Percentiles rank a stretch among this genome's conserved stretches.
These are phyloP conservation scores for Eucalyptus pauciflora DNA, from an alignment of 345 rosid genomes.

Conservation along the genomic window DNA sequence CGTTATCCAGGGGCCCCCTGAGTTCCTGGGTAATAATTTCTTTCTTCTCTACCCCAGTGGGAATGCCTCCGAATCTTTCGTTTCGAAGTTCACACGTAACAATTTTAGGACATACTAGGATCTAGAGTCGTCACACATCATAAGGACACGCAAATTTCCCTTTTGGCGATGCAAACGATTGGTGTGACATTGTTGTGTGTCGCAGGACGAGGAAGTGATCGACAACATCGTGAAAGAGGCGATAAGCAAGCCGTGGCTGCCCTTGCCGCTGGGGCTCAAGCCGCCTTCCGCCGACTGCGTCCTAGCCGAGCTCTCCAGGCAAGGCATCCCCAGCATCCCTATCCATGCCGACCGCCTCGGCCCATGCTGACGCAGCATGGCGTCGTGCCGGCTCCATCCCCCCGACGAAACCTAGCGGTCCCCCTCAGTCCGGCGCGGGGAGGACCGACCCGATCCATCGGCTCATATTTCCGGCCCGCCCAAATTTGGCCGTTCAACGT, in stretches of 20 bases:
- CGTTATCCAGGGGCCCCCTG: too few species aligned
- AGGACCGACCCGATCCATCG: background rate
- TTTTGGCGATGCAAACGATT: background rate
- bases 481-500: background rate
- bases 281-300: slow-evolving; percentile 76
- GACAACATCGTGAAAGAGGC: slow-evolving; percentile 82
- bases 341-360: slow-evolving; percentile 19
- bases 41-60: too few species aligned
- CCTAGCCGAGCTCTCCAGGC: slow-evolving; percentile 71
- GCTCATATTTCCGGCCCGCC: background rate
- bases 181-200: background rate
- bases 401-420: background rate
- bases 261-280: slow-evolving; percentile 81
- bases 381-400: background rate
- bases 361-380: slow-evolving; percentile 6
- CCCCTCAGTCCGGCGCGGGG: background rate
- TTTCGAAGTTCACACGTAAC: too few species aligned
- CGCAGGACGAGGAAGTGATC: slow-evolving; percentile 61
- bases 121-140: too few species aligned
- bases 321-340: slow-evolving; percentile 65
- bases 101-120: too few species aligned
- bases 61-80: too few species aligned
- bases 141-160: background rate
- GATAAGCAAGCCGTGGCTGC: slow-evolving; percentile 85
- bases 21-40: too few species aligned